Base-by-base conservation (phyloP, 192 early-diverging fungal species). In the Dimargaris cristalligena region DNA sequence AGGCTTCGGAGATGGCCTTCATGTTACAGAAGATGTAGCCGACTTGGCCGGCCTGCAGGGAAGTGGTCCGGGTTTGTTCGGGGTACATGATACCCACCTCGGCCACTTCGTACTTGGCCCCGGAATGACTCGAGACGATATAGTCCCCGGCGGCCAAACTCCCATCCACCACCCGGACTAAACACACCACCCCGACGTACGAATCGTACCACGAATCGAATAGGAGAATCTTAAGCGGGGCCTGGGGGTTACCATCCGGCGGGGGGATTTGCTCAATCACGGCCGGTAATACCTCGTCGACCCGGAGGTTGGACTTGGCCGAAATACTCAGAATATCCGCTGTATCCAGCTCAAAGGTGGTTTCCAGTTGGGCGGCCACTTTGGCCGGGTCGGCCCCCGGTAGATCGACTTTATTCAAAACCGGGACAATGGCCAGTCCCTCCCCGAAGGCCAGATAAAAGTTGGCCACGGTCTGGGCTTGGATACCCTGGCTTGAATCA, bases 121-220 rank as follows among this genome's bases (percentile, higher is more conserved):
- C 77, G 34, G 88, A 89, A 71, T 90, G 75, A 3, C 71, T 80
- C 10, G 88, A 90, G 20, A 85, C 76, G 28, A 98, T 84, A 60
- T 74, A 82, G 67, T 92, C 87, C 20, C 94, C 90, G 68, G 54
- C 60, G 51, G 75, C 69, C 6, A 98, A 65, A 1, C 63, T 72
- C 14, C 94, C 94, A 71, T 94, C 89, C 28, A 83, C 75, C 4
- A 98, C 77, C 4, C 90, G 88, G 67, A 98, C 70, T 65, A 98
- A 71, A 66, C 90, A 94, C 26, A 98, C 82, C n/a, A 96, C 94
- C 32, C 94, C 94, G 0, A 92, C 83, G 69, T 94, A 98, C n/a
- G 81, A 81, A 67, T 98, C 92, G 68, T 94, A 92, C 92, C 92
- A 98, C 28, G 87, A 89, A 65, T 98, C 94, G 64, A 98, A 98